A percentile compares a stretch with the other conserved stretches of the same genome.
Evolutionary conservation across 148 eudicot species (phyloP).

Genomic region (Beta vulgaris): DNA sequence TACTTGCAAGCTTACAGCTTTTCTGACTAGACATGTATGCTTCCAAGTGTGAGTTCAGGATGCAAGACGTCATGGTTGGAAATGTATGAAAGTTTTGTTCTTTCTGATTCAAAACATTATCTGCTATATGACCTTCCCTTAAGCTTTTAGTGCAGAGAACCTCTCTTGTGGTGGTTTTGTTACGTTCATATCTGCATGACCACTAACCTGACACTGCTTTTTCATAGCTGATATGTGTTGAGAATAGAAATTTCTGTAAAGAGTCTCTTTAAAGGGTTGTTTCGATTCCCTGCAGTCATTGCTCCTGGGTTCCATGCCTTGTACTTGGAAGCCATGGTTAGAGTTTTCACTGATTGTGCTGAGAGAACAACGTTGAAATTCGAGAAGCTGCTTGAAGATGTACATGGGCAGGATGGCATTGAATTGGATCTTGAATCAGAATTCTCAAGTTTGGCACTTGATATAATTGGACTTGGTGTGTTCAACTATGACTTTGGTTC

Average conservation of each 20-base stretch:
- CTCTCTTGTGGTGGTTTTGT: neutral
- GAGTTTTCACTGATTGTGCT: conserved; percentile 70
- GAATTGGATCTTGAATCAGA: conserved; percentile 96
- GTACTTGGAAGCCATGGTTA: conserved; percentile 95
- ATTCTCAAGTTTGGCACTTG: conserved; percentile 95
- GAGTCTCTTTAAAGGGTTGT: neutral
- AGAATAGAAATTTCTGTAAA: conserved; percentile 1
- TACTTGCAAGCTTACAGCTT: no score
- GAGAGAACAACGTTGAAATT: conserved; percentile 67
- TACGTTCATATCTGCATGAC: neutral
- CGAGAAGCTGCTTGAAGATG: conserved; percentile 62
- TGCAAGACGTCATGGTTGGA: neutral
- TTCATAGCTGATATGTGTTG: neutral
- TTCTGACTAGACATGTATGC: neutral
- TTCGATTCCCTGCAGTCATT: conserved; percentile 57
- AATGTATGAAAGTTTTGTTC: conserved; percentile 1
- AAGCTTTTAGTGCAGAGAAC: neutral
- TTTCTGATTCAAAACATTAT: conserved; percentile 1
- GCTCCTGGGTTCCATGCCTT: conserved; percentile 95
- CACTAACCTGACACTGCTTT: neutral
- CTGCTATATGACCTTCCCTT: neutral
- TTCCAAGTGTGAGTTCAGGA: conserved; percentile 1
- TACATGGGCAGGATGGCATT: conserved; percentile 38
- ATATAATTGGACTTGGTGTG: conserved; percentile 96
- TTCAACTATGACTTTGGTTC: conserved; percentile 98